Evolutionary conservation across 768 basidiomycete species (phyloP), one percentile per base, ranked within the genome.

Genomic region (Pisolithus sp.): DNA sequence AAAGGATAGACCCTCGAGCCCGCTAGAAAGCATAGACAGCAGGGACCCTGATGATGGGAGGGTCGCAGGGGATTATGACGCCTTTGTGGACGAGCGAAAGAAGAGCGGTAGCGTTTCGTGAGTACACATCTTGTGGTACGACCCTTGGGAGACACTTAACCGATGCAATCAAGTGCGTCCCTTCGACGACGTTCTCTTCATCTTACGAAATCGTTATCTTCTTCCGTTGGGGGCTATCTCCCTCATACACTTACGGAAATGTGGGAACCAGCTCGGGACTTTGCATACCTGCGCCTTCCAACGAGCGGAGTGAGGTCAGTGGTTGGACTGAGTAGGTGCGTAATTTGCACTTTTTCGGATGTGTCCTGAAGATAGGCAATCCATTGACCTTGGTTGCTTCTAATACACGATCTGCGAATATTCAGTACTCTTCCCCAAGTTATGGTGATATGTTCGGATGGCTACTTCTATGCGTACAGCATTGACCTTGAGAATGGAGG

Each of bases 401-500:
- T 7, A 23, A 18, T 31, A 7, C 20, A 40, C 18, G 49, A 37
- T 24, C 12, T 53, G 28, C 45, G 46, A 1, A 18, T 8, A 2
- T 26, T 15, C 62, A 93, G 91, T 17, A 93, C 92, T 7, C 88
- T 90, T 71, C 94, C 95, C 0, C 95, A 99, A 54, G 86, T 97
- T 10, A 95, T 96, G 91, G 93, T 99, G 21, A 82, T 98, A 51
- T 93, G 93, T 0, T 89, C 90, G 0, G 93, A 97, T 52, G 95
- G 95, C 1, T 89, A 92, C 59, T 95, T 96, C 67, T 97, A 99
- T 64, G 83, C 87, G 15, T 98, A 98, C 68, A 89, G 79, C 59
- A 95, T 99, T 62, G 95, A 99, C 70, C 71, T 98, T 54, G 95
- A 99, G 68, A 85, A 86, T 48, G 95, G 95, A 3, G 95, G 95